phyloP scores from a whole-genome alignment of 495 filamentous ascomycete genomes.

The Aspergillus homomorphus region DNA sequence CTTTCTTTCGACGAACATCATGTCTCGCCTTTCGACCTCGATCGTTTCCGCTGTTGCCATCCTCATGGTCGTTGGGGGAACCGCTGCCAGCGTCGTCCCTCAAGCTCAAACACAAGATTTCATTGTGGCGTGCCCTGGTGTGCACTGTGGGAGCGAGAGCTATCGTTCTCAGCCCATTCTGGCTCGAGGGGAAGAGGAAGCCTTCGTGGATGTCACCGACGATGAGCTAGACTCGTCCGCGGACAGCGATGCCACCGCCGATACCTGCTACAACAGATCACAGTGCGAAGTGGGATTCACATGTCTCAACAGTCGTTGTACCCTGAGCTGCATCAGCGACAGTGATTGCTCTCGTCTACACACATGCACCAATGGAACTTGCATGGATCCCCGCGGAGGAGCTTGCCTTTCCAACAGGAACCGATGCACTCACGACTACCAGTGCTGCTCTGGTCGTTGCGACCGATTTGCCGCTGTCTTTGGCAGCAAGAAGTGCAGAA shows the following conservation, averaged over 20 bases:
- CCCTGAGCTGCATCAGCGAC: slow-evolving; percentile 6
- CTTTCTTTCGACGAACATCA: slow-evolving; percentile 1
- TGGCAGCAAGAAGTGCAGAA: slow-evolving; percentile 3
- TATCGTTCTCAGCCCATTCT: neutral
- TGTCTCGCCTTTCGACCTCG: slow-evolving; percentile 1
- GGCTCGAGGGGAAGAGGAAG: neutral
- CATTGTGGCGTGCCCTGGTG: neutral
- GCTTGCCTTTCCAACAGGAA: neutral
- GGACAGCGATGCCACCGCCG: neutral
- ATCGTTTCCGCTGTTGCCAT: slow-evolving; percentile 4
- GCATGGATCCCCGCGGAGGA: neutral
- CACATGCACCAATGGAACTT: slow-evolving; percentile 3
- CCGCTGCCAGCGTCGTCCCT: slow-evolving; percentile 2
- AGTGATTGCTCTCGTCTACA: slow-evolving; percentile 9
- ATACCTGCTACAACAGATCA: neutral
- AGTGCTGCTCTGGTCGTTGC: slow-evolving; percentile 19
- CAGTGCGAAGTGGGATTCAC: slow-evolving; percentile 10
- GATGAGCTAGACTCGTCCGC: neutral
- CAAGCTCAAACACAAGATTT: neutral
- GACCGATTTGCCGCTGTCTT: neutral
- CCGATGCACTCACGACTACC: slow-evolving; percentile 4
- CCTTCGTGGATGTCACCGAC: neutral
- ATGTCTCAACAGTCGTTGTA: slow-evolving; percentile 1
- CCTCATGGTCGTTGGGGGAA: neutral
- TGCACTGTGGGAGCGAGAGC: neutral